Evolutionary conservation across 2,329 filamentous ascomycete genomes (phyloP).

Genomic region (Aspergillus clavatus): DNA sequence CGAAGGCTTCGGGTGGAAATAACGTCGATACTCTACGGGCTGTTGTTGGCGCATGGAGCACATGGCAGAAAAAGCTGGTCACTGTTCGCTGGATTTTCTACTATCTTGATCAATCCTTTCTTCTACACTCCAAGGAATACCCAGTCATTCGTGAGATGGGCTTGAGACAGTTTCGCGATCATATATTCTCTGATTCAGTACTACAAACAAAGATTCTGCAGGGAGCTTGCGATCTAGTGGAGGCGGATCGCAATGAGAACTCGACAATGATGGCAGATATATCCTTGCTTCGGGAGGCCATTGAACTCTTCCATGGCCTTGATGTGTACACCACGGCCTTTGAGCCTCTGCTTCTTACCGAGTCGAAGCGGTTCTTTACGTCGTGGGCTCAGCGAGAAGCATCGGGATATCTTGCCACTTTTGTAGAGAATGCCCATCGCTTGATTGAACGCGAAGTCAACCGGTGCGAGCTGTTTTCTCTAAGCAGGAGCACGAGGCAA

Average conservation of each 20-base stretch:
- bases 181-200: slow-evolving; percentile 51
- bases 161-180: slow-evolving; percentile 66
- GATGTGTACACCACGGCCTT: slow-evolving; percentile 75
- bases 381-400: slow-evolving; percentile 66
- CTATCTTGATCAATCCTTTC: slow-evolving; percentile 85
- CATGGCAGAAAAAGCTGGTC: slow-evolving; percentile 73
- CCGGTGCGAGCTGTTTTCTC: slow-evolving; percentile 72
- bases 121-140: slow-evolving; percentile 66
- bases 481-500: slow-evolving; percentile 78
- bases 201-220: slow-evolving; percentile 54
- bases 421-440: slow-evolving; percentile 64
- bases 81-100: slow-evolving; percentile 85
- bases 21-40: slow-evolving; percentile 61
- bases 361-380: slow-evolving; percentile 64
- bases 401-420: slow-evolving; percentile 62
- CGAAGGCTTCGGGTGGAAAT: slow-evolving; percentile 49
- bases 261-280: slow-evolving; percentile 54
- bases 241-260: slow-evolving; percentile 60
- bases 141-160: slow-evolving; percentile 76
- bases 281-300: slow-evolving; percentile 64
- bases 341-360: slow-evolving; percentile 66
- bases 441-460: slow-evolving; percentile 68
- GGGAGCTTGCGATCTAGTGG: slow-evolving; percentile 72
- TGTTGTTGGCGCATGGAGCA: slow-evolving; percentile 62
- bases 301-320: slow-evolving; percentile 81